Percentiles rank a stretch among this genome's conserved stretches.
Evolutionary conservation across 495 filamentous ascomycete genomes (phyloP).

Genomic region (Hyaloscypha variabilis): DNA sequence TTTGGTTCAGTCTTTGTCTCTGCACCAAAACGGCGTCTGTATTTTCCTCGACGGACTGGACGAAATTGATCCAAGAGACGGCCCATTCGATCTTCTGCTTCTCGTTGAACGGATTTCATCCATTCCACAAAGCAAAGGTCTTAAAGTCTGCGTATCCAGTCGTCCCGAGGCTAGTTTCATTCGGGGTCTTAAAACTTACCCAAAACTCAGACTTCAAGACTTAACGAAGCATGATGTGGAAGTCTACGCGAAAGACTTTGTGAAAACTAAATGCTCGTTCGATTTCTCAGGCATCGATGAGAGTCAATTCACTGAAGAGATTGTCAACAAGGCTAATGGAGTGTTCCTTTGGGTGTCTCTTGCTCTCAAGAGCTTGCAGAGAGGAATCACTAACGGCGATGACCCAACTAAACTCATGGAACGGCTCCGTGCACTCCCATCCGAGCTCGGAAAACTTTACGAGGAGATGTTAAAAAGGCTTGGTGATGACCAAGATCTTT

Average conservation of each 20-base stretch:
- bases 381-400: constrained; percentile 32
- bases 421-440: constrained; percentile 26
- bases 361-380: constrained; percentile 23
- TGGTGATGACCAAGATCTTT: constrained; percentile 2
- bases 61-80: constrained; percentile 30
- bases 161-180: constrained; percentile 33
- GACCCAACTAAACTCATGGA: constrained; percentile 21
- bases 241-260: constrained; percentile 1
- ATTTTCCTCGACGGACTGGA: constrained; percentile 40
- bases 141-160: constrained; percentile 39
- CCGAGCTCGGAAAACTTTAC: constrained; percentile 32
- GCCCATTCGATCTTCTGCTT: constrained; percentile 27
- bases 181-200: constrained; percentile 18
- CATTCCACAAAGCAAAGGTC: neutral
- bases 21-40: constrained; percentile 12
- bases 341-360: constrained; percentile 47
- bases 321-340: constrained; percentile 38
- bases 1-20: neutral
- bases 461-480: constrained; percentile 1
- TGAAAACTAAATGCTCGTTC: neutral
- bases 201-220: constrained; percentile 18
- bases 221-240: constrained; percentile 15
- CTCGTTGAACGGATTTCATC: constrained; percentile 22
- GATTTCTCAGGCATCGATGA: neutral
- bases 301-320: constrained; percentile 13